Percentiles rank a stretch among this genome's conserved stretches.
phyloP scores from a whole-genome alignment of 1,284 basidiomycete genomes.

The Heterobasidion annosum region DNA sequence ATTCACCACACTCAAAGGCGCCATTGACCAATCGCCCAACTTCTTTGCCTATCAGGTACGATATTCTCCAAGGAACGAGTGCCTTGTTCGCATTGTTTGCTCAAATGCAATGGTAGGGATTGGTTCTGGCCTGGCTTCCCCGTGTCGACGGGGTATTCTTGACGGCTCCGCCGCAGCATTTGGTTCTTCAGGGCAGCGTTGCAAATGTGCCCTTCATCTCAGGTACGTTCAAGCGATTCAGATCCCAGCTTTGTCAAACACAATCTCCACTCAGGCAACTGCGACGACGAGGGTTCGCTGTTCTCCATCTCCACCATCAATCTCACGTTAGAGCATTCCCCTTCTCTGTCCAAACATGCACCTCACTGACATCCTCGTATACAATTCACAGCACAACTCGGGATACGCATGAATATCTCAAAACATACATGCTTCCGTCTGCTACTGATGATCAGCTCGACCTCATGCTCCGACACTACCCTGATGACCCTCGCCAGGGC shows the following conservation, averaged over 20 bases:
- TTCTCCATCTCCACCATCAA: slow-evolving; percentile 9
- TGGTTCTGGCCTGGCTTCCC: slow-evolving; percentile 36
- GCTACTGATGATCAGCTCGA: slow-evolving; percentile 5
- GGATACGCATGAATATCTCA: slow-evolving; percentile 2
- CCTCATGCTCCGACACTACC: slow-evolving; percentile 14
- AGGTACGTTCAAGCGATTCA: slow-evolving; percentile 18
- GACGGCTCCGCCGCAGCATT: slow-evolving; percentile 28
- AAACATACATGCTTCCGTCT: slow-evolving; percentile 8
- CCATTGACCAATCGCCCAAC: slow-evolving; percentile 32
- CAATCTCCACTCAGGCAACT: slow-evolving; percentile 6
- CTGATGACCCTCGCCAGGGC: slow-evolving; percentile 11
- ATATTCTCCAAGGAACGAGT: not conserved
- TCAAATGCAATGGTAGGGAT: not conserved
- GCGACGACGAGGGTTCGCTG: slow-evolving; percentile 11
- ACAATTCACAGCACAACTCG: not conserved
- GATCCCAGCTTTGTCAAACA: not conserved
- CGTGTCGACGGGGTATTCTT: slow-evolving; percentile 43
- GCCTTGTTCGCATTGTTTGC: not conserved
- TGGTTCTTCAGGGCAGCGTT: slow-evolving; percentile 30
- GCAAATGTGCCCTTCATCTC: slow-evolving; percentile 37
- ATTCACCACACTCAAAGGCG: slow-evolving; percentile 28
- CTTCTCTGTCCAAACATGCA: too few species aligned
- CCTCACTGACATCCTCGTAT: not conserved
- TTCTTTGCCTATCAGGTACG: slow-evolving; percentile 37
- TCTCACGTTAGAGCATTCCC: slow-evolving; percentile 2